Evolutionary conservation across 371 early-diverging fungal genomes (phyloP).

Genomic region (Mortierella sp.): DNA sequence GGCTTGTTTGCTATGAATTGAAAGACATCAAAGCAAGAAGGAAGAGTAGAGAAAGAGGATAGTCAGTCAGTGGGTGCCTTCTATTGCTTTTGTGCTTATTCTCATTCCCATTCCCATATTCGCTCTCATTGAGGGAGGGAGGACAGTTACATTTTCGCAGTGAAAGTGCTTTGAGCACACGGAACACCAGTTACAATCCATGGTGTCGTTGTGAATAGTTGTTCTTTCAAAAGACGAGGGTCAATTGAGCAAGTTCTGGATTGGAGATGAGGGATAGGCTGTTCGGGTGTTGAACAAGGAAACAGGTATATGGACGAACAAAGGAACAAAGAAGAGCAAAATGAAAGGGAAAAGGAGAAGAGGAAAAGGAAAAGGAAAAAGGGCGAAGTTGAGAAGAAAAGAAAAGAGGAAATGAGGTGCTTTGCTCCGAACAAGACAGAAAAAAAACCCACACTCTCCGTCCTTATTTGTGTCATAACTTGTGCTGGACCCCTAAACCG

Average conservation of each 20-base stretch:
- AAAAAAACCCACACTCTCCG: background rate
- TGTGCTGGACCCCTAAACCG: slow-evolving; percentile 30
- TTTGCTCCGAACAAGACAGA: background rate
- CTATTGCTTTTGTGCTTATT: background rate
- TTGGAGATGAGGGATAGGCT: background rate
- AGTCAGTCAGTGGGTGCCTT: background rate
- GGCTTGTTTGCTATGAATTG: slow-evolving; percentile 46
- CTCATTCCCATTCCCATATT: background rate
- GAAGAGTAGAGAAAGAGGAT: background rate
- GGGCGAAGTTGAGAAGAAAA: background rate
- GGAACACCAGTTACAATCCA: slow-evolving; percentile 57
- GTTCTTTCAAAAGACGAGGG: too few species aligned
- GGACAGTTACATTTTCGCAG: slow-evolving; percentile 42
- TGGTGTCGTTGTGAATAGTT: background rate
- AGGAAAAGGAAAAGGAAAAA: background rate
- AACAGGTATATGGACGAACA: background rate
- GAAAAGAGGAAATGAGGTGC: background rate
- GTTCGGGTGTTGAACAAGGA: background rate
- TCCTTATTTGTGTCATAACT: background rate
- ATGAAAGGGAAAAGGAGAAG: background rate
- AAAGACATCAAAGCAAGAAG: background rate
- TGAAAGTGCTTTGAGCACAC: slow-evolving; percentile 56
- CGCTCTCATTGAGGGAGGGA: background rate
- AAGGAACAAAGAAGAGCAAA: background rate
- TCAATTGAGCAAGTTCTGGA: too few species aligned